phyloP scores from a whole-genome alignment of 2,329 filamentous ascomycete genomes.

The Epichloe festucae region DNA sequence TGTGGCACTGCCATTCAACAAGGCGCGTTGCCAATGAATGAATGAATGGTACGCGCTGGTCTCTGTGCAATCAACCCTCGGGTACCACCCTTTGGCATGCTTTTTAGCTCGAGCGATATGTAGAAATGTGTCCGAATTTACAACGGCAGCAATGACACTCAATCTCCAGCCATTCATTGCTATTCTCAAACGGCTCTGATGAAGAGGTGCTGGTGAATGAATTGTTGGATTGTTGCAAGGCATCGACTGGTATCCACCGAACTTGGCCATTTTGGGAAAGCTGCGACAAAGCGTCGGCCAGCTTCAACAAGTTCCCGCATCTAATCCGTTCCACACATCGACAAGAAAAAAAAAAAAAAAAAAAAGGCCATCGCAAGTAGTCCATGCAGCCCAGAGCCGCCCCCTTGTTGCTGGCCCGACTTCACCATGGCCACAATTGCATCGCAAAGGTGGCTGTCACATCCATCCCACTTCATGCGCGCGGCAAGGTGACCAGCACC shows the following conservation, averaged over 20 bases:
- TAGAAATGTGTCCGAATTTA: neutral
- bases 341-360: neutral
- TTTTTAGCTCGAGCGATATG: neutral
- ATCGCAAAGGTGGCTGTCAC: slow-evolving; percentile 5
- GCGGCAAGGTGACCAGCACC: slow-evolving; percentile 5
- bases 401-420: neutral
- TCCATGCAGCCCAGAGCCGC: neutral
- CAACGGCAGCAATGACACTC: neutral
- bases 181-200: no score
- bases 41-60: no score
- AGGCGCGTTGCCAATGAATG: no score
- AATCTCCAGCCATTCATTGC: no score
- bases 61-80: neutral
- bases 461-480: slow-evolving; percentile 3
- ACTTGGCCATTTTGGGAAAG: neutral
- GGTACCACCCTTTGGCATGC: neutral
- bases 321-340: neutral
- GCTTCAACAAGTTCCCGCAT: neutral
- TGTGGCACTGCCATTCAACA: neutral
- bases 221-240: no score
- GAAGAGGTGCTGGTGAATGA: no score
- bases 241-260: neutral
- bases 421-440: slow-evolving; percentile 1
- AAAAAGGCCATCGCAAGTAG: neutral
- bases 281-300: neutral